These are phyloP conservation scores for Dendrostoma leiphaemia DNA, from an alignment of 2,329 filamentous ascomycete genomes.

Conservation along the genomic window DNA sequence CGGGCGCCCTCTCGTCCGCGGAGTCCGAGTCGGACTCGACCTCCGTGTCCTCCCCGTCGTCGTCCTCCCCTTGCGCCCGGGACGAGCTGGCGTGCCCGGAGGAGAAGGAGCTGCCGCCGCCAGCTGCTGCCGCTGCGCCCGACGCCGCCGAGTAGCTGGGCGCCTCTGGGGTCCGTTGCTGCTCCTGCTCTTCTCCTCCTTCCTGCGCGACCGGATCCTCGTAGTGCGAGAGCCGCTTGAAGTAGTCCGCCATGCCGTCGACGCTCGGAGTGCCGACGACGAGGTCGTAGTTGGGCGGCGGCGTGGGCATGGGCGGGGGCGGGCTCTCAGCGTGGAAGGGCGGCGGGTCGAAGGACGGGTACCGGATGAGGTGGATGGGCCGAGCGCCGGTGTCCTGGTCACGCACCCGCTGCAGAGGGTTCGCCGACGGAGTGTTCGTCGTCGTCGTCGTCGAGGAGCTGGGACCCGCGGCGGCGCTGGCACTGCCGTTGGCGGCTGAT, in stretches of 20 bases:
- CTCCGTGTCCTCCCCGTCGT: slow-evolving; percentile 34
- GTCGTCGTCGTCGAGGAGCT: slow-evolving; percentile 22
- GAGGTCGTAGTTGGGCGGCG: slow-evolving; percentile 79
- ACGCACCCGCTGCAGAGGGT: slow-evolving; percentile 33
- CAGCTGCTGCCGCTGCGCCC: not conserved
- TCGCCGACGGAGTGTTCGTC: slow-evolving; percentile 25
- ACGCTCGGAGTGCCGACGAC: slow-evolving; percentile 70
- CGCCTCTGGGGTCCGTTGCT: no score
- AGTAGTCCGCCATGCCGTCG: slow-evolving; percentile 80
- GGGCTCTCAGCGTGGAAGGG: slow-evolving; percentile 80
- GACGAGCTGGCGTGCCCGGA: slow-evolving; percentile 1
- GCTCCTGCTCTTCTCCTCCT: not conserved
- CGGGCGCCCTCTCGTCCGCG: slow-evolving; percentile 29
- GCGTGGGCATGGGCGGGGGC: slow-evolving; percentile 67
- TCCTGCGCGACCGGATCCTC: slow-evolving; percentile 39
- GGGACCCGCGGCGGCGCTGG: no score
- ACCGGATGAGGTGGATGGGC: slow-evolving; percentile 80
- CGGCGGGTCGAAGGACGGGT: slow-evolving; percentile 84
- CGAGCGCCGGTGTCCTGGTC: slow-evolving; percentile 43
- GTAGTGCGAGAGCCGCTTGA: slow-evolving; percentile 73
- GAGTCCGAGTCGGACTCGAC: slow-evolving; percentile 35
- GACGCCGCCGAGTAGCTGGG: no score
- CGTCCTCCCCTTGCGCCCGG: slow-evolving; percentile 25
- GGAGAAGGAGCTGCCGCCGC: slow-evolving; percentile 1
- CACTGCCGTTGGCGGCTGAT: slow-evolving; percentile 9